Conservation (phyloP, 2,329 filamentous ascomycete species). For the Teratosphaeria viscida region DNA sequence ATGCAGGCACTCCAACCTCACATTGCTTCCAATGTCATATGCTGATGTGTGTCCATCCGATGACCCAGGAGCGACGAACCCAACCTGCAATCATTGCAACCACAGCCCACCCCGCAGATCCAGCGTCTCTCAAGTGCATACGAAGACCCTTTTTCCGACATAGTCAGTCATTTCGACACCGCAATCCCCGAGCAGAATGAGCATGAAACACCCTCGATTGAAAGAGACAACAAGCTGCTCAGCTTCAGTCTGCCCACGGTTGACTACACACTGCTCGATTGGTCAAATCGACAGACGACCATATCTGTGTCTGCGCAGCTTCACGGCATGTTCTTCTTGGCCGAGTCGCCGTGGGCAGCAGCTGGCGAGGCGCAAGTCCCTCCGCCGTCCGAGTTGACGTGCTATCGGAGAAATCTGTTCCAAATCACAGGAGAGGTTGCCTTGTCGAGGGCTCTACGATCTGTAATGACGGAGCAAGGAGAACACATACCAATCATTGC, state of each 20-base stretch:
- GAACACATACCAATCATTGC: conserved; percentile 72
- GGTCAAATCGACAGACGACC: conserved; percentile 52
- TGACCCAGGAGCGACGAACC: conserved; percentile 20
- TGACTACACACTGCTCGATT: conserved; percentile 54
- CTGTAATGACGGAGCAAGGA: conserved; percentile 71
- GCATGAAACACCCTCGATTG: conserved; percentile 46
- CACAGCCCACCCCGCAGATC: conserved; percentile 18
- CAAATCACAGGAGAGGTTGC: conserved; percentile 88
- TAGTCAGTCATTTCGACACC: conserved; percentile 40
- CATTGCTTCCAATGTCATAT: background rate
- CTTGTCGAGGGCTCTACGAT: conserved; percentile 65
- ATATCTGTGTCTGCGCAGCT: conserved; percentile 64
- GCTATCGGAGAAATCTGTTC: conserved; percentile 90
- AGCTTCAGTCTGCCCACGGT: conserved; percentile 39
- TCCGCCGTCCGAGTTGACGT: conserved; percentile 75
- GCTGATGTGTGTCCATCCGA: conserved; percentile 7
- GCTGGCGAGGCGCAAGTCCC: conserved; percentile 46
- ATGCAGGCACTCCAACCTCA: conserved; percentile 16
- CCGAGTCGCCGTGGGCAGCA: conserved; percentile 60
- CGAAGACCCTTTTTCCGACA: conserved; percentile 43
- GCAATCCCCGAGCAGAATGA: conserved; percentile 27
- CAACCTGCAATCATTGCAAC: conserved; percentile 15
- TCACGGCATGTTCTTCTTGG: conserved; percentile 82
- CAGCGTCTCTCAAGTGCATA: conserved; percentile 30
- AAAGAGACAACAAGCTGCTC: conserved; percentile 50